Conservation (phyloP, 2,329 filamentous ascomycete genomes). For the Sclerotinia minor region DNA sequence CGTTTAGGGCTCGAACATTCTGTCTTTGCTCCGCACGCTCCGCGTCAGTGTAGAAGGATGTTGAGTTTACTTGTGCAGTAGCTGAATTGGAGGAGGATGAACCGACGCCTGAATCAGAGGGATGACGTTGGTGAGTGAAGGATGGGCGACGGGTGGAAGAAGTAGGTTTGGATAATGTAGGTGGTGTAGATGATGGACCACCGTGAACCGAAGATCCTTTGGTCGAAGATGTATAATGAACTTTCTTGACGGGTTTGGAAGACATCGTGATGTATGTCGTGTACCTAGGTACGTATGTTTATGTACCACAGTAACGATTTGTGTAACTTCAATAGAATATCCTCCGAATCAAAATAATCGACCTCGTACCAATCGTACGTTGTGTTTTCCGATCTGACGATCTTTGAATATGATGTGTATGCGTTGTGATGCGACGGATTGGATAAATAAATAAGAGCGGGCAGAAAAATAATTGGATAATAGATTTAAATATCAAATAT, state of each 20-base stretch:
- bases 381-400: conserved; percentile 11
- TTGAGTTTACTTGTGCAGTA: background rate
- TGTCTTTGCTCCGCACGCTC: conserved; percentile 6
- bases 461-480: conserved; percentile 7
- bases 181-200: background rate
- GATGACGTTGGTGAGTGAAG: conserved; percentile 10
- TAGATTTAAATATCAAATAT: background rate
- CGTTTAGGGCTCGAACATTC: conserved; percentile 7
- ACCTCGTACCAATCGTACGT: conserved; percentile 15
- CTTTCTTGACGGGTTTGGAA: conserved; percentile 19
- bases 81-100: conserved; percentile 18
- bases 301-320: conserved; percentile 12
- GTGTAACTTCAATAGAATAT: background rate
- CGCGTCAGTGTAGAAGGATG: conserved; percentile 1
- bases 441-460: conserved; percentile 1
- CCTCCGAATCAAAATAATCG: conserved; percentile 1
- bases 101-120: conserved; percentile 15
- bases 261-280: conserved; percentile 7
- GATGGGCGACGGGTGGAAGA: conserved; percentile 3
- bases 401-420: conserved; percentile 2
- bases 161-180: background rate
- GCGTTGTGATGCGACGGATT: background rate
- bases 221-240: conserved; percentile 22
- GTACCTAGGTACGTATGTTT: conserved; percentile 5
- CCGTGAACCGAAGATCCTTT: conserved; percentile 19